Conservation (phyloP, 331 rosid species). For the Phaseolus coccineus region DNA sequence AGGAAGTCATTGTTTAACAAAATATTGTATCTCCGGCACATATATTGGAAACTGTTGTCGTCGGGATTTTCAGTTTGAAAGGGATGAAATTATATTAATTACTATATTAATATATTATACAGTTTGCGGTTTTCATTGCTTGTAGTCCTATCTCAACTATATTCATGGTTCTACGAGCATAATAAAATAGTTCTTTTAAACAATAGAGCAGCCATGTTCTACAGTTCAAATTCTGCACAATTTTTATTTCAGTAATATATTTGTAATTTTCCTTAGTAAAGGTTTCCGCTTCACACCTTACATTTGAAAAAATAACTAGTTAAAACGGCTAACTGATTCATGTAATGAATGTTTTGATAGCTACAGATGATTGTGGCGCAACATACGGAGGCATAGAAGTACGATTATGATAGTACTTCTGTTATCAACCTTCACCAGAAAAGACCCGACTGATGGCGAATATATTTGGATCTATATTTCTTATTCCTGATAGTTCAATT, state of each 20-base stretch:
- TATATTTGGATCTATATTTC: conserved; percentile 28
- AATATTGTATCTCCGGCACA: background rate
- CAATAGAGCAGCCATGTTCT: conserved; percentile 7
- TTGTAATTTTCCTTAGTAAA: background rate
- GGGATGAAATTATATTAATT: background rate
- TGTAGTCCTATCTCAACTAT: conserved; percentile 16
- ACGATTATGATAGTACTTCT: background rate
- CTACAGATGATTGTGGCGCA: conserved; percentile 14
- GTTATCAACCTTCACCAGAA: conserved; percentile 15
- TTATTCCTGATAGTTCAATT: background rate
- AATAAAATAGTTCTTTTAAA: background rate
- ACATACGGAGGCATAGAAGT: background rate
- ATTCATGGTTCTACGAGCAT: background rate
- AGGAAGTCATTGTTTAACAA: background rate
- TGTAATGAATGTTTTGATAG: background rate
- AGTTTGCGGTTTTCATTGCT: background rate
- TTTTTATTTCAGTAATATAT: background rate
- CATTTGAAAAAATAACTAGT: background rate
- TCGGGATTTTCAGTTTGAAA: background rate
- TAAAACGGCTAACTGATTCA: background rate
- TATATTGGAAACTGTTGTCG: conserved; percentile 14
- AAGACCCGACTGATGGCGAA: conserved; percentile 1
- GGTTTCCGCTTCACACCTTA: background rate
- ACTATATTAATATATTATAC: background rate
- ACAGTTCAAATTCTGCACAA: background rate